Conservation (phyloP, 1,284 basidiomycete species). For the Fomitiporia mediterranea region DNA sequence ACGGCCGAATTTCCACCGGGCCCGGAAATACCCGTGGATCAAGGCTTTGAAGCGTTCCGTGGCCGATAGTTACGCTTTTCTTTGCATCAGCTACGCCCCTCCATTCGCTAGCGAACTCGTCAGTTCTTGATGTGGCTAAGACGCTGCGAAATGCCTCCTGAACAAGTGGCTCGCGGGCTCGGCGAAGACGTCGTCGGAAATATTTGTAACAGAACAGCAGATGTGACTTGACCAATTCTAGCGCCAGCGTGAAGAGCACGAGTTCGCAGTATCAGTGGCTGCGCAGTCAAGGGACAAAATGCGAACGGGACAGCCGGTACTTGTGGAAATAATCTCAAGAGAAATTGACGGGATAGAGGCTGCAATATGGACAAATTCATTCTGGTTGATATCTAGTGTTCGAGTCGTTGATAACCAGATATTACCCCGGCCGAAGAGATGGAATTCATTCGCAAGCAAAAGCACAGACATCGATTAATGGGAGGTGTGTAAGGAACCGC, state of each 20-base stretch:
- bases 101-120: conserved; percentile 44
- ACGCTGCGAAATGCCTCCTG: conserved; percentile 56
- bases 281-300: conserved; percentile 38
- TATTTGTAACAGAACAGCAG: conserved; percentile 79
- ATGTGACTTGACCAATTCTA: conserved; percentile 87
- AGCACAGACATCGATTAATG: no score
- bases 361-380: no score
- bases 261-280: conserved; percentile 36
- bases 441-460: no score
- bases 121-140: conserved; percentile 9
- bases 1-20: conserved; percentile 32
- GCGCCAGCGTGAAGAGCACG: conserved; percentile 87
- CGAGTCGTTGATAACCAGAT: no score
- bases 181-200: conserved; percentile 80
- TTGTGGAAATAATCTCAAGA: conserved; percentile 75
- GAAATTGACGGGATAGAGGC: conserved; percentile 85
- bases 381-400: no score
- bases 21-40: conserved; percentile 45
- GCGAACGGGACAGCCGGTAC: conserved; percentile 74
- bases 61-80: conserved; percentile 80
- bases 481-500: no score
- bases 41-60: conserved; percentile 73
- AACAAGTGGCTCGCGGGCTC: conserved; percentile 79
- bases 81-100: conserved; percentile 47
- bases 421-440: no score